Conservation (phyloP, 306 rosid genomes). For the Albizia julibrissin region DNA sequence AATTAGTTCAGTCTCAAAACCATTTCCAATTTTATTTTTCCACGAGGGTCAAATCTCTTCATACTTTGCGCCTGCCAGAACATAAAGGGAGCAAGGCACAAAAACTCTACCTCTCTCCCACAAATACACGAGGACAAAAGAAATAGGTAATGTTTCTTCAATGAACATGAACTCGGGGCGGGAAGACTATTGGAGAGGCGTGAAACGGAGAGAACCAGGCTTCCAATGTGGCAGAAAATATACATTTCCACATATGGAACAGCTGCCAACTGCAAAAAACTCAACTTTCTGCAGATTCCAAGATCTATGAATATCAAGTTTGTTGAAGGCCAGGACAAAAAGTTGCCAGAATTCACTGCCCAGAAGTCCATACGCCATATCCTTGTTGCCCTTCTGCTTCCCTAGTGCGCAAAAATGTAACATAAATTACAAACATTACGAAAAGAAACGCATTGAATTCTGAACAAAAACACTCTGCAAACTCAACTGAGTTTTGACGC, state of each 20-base stretch:
- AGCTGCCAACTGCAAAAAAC: constrained; percentile 27
- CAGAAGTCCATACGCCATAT: constrained; percentile 4
- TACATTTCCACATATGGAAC: constrained; percentile 29
- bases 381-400: constrained; percentile 29
- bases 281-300: constrained; percentile 17
- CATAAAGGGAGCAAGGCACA: background rate
- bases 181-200: background rate
- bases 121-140: background rate
- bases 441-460: constrained; percentile 13
- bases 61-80: background rate
- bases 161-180: background rate
- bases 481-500: constrained; percentile 15
- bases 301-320: constrained; percentile 18
- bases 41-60: background rate
- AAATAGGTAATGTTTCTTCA: background rate
- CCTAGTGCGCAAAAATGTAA: constrained; percentile 31
- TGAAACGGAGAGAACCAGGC: background rate
- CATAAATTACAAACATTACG: constrained; percentile 29
- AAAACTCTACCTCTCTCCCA: background rate
- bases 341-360: constrained; percentile 12
- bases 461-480: constrained; percentile 8
- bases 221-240: constrained; percentile 5
- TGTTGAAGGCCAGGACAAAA: constrained; percentile 24
- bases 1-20: background rate
- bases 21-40: background rate